phyloP scores from a whole-genome alignment of 768 basidiomycete genomes.

The Dentipellis sp. region DNA sequence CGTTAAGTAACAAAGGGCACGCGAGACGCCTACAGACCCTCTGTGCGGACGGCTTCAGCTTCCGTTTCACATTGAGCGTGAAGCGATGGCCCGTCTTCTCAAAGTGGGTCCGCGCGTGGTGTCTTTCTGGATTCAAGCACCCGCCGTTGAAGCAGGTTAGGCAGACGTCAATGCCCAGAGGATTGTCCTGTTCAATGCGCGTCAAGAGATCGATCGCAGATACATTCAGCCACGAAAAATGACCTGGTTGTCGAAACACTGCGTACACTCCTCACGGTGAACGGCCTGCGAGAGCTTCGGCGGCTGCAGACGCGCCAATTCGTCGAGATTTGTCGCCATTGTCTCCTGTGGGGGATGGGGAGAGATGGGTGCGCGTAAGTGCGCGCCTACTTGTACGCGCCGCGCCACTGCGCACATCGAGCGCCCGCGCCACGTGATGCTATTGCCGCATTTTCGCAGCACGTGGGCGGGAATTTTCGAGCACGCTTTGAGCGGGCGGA shows the following conservation, averaged over 20 bases:
- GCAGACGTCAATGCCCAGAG: conserved; percentile 81
- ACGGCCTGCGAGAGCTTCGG: conserved; percentile 66
- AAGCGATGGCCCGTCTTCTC: conserved; percentile 66
- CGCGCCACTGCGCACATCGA: not conserved
- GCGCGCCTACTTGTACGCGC: conserved; percentile 25
- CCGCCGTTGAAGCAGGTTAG: conserved; percentile 92
- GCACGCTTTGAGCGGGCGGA: not conserved
- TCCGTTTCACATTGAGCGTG: conserved; percentile 75
- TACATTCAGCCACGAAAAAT: not conserved
- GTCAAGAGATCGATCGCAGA: not conserved
- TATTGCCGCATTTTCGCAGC: not conserved
- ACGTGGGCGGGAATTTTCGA: not conserved
- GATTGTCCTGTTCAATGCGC: conserved; percentile 45
- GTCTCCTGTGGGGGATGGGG: conserved; percentile 20
- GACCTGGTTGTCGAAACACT: conserved; percentile 94
- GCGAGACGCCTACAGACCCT: conserved; percentile 41
- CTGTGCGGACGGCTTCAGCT: conserved; percentile 48
- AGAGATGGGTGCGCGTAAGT: too few relatives aligned
- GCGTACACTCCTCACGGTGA: conserved; percentile 91
- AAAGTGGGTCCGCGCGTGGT: conserved; percentile 69
- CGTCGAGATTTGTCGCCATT: conserved; percentile 26
- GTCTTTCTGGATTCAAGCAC: conserved; percentile 51
- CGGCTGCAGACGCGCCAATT: conserved; percentile 38
- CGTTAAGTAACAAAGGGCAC: not conserved
- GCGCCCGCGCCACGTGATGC: too few relatives aligned